A percentile compares a stretch with the other conserved stretches of the same genome.
Evolutionary conservation across 2,329 filamentous ascomycete species (phyloP).

Genomic region (Chalaropsis thielavioides): DNA sequence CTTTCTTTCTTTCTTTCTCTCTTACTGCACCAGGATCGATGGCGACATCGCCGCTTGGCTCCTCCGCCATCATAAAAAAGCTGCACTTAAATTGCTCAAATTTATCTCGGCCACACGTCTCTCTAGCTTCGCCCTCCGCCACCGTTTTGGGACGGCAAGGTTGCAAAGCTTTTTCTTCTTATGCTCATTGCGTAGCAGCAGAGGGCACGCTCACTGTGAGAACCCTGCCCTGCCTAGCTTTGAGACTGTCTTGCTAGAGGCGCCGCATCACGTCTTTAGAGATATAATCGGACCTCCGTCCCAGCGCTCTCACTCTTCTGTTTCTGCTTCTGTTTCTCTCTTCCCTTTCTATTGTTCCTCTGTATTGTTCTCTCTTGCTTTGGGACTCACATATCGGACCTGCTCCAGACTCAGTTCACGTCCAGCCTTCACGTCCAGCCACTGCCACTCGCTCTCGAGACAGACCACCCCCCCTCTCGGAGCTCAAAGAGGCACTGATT

Average conservation of each 20-base stretch:
- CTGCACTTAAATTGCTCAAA: neutral
- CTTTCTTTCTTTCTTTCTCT: too few relatives aligned
- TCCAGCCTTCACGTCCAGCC: too few relatives aligned
- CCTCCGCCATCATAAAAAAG: neutral
- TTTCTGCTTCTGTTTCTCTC: neutral
- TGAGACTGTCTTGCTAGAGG: neutral
- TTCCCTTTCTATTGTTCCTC: neutral
- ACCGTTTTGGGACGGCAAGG: neutral
- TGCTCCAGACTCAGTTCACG: neutral
- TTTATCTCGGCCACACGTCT: neutral
- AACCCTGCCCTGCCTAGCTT: constrained; percentile 4
- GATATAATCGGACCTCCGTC: neutral
- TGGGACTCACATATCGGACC: neutral
- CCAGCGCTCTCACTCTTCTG: neutral
- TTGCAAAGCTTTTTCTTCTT: neutral
- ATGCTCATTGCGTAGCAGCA: neutral
- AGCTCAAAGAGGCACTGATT: neutral
- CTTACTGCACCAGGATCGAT: constrained; percentile 18
- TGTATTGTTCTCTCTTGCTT: neutral
- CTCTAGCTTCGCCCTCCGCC: too few relatives aligned
- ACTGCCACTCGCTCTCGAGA: neutral
- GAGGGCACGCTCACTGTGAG: neutral
- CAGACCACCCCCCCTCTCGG: neutral
- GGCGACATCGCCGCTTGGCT: constrained; percentile 22
- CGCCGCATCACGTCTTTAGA: neutral